These are phyloP conservation scores for Amphirosellinia nigrospora DNA, from an alignment of 495 filamentous ascomycete genomes.

Conservation along the genomic window DNA sequence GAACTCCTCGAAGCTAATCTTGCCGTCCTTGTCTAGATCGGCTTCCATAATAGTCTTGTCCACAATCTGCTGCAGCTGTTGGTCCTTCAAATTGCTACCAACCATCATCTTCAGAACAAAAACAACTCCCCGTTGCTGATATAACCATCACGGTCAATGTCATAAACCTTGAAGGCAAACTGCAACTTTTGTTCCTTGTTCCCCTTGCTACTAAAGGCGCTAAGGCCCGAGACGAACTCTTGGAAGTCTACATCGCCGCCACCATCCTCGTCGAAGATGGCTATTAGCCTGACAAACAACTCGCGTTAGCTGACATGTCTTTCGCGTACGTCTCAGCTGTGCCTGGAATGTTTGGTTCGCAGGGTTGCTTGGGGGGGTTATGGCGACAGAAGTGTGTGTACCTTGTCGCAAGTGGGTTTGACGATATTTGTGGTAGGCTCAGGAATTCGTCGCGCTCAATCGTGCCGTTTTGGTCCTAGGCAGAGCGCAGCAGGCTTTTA, in stretches of 20 bases:
- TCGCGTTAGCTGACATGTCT: conserved; percentile 18
- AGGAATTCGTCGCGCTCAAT: conserved; percentile 99
- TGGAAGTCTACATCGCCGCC: conserved; percentile 99
- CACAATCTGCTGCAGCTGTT: conserved; percentile 97
- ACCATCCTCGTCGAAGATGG: conserved; percentile 99
- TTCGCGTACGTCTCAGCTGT: background rate
- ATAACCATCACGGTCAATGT: conserved; percentile 98
- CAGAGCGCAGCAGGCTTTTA: background rate
- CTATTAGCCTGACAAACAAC: conserved; percentile 80
- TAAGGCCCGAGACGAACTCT: conserved; percentile 95
- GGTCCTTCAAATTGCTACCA: conserved; percentile 98
- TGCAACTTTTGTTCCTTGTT: conserved; percentile 98
- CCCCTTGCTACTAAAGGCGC: conserved; percentile 94
- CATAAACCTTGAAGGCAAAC: conserved; percentile 99
- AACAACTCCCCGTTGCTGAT: conserved; percentile 99
- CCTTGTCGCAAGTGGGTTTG: conserved; percentile 95
- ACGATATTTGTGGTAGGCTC: conserved; percentile 94
- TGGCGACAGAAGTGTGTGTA: conserved; percentile 47
- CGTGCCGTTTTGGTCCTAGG: conserved; percentile 93
- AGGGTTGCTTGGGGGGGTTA: background rate
- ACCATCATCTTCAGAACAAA: conserved; percentile 99
- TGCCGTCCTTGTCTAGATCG: conserved; percentile 92
- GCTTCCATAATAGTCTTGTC: conserved; percentile 99
- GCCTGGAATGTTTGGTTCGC: background rate
- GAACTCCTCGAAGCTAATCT: conserved; percentile 99